Percentiles rank a stretch among this genome's conserved stretches.
These are phyloP conservation scores for Talaromyces verruculosus DNA, from an alignment of 2,329 filamentous ascomycete species.

Conservation along the genomic window DNA sequence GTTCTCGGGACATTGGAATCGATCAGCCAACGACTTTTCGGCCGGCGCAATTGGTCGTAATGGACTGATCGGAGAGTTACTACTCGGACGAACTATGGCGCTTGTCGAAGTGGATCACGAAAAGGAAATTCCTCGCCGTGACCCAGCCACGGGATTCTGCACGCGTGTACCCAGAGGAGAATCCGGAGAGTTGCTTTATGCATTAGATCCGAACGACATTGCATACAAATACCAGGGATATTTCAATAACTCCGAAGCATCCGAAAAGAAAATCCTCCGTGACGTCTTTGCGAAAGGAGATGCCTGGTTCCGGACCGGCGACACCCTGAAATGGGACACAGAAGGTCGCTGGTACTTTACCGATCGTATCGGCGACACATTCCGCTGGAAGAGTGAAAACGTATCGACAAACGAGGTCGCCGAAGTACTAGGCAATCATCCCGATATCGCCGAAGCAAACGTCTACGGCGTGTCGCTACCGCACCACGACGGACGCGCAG, in stretches of 20 bases:
- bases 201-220: conserved; percentile 65
- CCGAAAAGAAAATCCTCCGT: conserved; percentile 69
- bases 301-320: conserved; percentile 81
- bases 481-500: conserved; percentile 78
- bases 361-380: conserved; percentile 61
- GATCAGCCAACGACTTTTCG: conserved; percentile 68
- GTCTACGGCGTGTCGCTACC: conserved; percentile 81
- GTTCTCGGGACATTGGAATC: conserved; percentile 68
- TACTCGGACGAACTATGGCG: conserved; percentile 54
- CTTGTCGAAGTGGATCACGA: conserved; percentile 71
- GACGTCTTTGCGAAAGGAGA: conserved; percentile 74
- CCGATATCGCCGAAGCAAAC: conserved; percentile 71
- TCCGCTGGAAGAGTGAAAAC: conserved; percentile 70
- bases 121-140: conserved; percentile 66
- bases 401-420: conserved; percentile 80
- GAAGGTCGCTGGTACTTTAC: conserved; percentile 77
- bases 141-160: conserved; percentile 69
- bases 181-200: conserved; percentile 73
- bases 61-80: conserved; percentile 60
- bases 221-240: conserved; percentile 75
- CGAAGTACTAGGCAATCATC: conserved; percentile 68
- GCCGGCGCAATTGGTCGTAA: conserved; percentile 76
- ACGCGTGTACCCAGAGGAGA: conserved; percentile 58
- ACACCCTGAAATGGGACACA: conserved; percentile 68
- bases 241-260: conserved; percentile 70